Percentiles rank a stretch among this genome's conserved stretches.
Evolutionary conservation across 495 filamentous ascomycete genomes (phyloP).

Genomic region (Annulohypoxylon stygium): DNA sequence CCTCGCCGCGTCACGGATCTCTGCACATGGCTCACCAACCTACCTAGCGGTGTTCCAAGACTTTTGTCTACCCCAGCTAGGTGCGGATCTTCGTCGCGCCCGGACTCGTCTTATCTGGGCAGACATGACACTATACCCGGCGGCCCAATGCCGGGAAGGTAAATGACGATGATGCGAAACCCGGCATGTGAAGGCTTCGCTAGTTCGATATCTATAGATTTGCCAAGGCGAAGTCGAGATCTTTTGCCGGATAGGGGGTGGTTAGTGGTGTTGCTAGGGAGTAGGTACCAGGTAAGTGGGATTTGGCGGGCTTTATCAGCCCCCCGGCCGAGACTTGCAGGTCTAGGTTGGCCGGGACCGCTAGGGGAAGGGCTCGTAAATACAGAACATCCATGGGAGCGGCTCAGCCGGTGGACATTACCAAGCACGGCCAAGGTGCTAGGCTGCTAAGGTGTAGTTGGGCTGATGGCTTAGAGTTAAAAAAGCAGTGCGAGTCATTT

Average conservation of each 20-base stretch:
- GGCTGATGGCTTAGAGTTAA: not conserved
- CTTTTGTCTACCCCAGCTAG: not conserved
- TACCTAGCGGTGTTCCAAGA: not conserved
- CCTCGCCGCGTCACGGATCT: not conserved
- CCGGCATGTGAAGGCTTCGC: not conserved
- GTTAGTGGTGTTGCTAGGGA: too few relatives aligned
- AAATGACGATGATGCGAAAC: not conserved
- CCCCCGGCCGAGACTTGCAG: constrained; percentile 11
- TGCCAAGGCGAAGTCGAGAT: constrained; percentile 19
- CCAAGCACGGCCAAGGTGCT: not conserved
- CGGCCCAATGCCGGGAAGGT: not conserved
- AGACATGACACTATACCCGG: not conserved
- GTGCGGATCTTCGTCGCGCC: not conserved
- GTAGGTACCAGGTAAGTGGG: not conserved
- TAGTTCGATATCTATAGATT: not conserved
- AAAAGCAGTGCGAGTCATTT: not conserved
- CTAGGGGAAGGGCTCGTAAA: not conserved
- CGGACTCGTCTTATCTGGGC: not conserved
- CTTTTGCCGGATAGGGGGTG: not conserved
- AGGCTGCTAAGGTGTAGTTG: not conserved
- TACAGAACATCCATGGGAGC: not conserved
- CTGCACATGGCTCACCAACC: not conserved
- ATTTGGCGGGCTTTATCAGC: not conserved
- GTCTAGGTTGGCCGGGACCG: not conserved
- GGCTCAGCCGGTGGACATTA: not conserved